Conservation (phyloP, 768 basidiomycete species). For the Leccinellum rugosiceps region DNA sequence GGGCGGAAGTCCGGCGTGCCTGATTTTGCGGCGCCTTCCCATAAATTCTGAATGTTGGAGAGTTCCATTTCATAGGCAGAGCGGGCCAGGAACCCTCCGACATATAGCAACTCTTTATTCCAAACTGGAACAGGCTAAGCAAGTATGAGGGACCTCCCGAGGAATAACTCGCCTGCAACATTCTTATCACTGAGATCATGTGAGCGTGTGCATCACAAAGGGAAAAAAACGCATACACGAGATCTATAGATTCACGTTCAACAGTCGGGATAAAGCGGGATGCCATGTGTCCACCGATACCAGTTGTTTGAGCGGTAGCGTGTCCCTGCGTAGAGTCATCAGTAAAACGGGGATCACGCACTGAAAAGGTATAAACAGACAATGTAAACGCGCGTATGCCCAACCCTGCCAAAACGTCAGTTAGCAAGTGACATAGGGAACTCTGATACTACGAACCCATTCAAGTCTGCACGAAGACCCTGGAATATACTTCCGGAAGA, state of each 20-base stretch:
- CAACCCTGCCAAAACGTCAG: conserved; percentile 5
- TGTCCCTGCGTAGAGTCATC: conserved; percentile 3
- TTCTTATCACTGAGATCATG: conserved; percentile 6
- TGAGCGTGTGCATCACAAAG: neutral
- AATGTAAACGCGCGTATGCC: conserved; percentile 15
- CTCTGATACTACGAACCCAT: conserved; percentile 51
- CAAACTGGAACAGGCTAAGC: conserved; percentile 50
- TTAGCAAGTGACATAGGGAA: neutral
- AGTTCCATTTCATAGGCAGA: conserved; percentile 12
- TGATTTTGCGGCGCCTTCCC: conserved; percentile 49
- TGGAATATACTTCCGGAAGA: conserved; percentile 81
- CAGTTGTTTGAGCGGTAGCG: conserved; percentile 12
- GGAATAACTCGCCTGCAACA: conserved; percentile 1
- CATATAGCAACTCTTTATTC: conserved; percentile 66
- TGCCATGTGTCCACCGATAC: conserved; percentile 18
- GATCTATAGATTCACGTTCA: conserved; percentile 16
- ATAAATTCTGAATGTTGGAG: conserved; percentile 35
- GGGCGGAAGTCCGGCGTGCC: conserved; percentile 27
- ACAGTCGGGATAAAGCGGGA: conserved; percentile 16
- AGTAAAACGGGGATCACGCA: neutral
- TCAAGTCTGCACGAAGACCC: conserved; percentile 81
- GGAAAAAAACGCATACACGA: conserved; percentile 1
- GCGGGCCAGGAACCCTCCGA: conserved; percentile 12
- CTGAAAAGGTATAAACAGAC: neutral
- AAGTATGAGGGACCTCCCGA: too few species aligned